phyloP scores from a whole-genome alignment of 805 yeast genomes.

The Ogataea pignaliae region DNA sequence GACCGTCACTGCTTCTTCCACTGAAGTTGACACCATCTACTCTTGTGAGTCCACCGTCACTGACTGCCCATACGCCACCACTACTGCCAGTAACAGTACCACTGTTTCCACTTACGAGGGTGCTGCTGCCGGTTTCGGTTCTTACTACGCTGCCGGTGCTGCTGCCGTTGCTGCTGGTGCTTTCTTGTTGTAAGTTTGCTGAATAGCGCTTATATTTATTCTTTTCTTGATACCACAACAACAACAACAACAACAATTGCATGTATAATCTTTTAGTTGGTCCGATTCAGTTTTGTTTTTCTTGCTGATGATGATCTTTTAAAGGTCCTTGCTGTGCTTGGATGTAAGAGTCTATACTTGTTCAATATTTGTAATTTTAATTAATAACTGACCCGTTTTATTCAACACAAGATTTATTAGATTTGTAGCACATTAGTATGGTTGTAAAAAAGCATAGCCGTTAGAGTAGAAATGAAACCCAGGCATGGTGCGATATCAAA shows the following conservation, averaged over 20 bases:
- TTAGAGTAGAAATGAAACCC: too few species aligned
- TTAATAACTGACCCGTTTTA: too few species aligned
- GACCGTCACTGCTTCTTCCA: constrained; percentile 33
- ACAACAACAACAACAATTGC: too few species aligned
- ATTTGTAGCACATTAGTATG: too few species aligned
- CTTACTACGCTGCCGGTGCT: constrained; percentile 27
- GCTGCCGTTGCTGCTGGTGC: constrained; percentile 32
- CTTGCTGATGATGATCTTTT: too few species aligned
- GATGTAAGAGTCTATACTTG: too few species aligned
- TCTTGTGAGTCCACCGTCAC: constrained; percentile 36
- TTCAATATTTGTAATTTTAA: not conserved
- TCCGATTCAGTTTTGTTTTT: too few species aligned
- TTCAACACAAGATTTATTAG: too few species aligned
- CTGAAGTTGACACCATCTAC: constrained; percentile 36
- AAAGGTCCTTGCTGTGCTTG: not conserved
- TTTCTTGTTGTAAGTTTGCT: constrained; percentile 22
- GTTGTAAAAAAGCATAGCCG: too few species aligned
- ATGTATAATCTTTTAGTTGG: too few species aligned
- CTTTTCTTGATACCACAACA: not conserved
- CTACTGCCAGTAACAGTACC: constrained; percentile 17
- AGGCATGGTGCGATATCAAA: too few species aligned
- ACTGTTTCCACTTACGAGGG: constrained; percentile 31
- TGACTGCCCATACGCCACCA: constrained; percentile 19
- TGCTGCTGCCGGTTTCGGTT: constrained; percentile 25
- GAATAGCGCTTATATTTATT: not conserved